Evolutionary conservation across 169 alveolate genomes (phyloP), one percentile per base, ranked within the genome.

Genomic region (Plasmodium yoelii): DNA sequence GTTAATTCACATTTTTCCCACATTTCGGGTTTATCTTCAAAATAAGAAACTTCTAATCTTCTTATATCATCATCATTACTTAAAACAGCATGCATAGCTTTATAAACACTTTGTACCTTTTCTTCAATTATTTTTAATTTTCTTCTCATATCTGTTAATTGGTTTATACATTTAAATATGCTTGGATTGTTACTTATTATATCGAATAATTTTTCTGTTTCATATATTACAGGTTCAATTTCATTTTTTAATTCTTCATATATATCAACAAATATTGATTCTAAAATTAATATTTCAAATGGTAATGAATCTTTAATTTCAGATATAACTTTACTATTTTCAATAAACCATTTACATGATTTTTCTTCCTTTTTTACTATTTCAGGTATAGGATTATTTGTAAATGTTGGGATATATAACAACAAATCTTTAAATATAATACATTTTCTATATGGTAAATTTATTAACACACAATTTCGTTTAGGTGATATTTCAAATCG

Each of bases 11-110:
- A 93, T 63, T 71, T 59, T 57, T 74, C 95, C 96, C 96, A 94
- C 42, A 87, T 87, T 22, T 88, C 92, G 34, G 94, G 94, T 57
- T 72, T 56, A 42, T 59, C 88, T 88, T 94, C 92, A 77, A 94
- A 94, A 24, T 93, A 75, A 10, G 95, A 90, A 2, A 94, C 90
- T 39, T 94, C 95, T 59, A 94, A 84, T 49, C 95, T 87, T 44
- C 88, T 60, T 24, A 94, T 60, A 57, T 92, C 93, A 47, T 91
- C 95, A 61, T 94, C 96, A 61, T 86, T 73, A 72, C 91, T 93
- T 55, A 94, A 68, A 44, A 94, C 87, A 24, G 70, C 94, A 46
- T 88, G 89, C 10, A 94, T 61, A 12, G 95, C 94, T 59, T 88
- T 92, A 61, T 94, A 89, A 28, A 92, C 93, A 34, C 95, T 94